Evolutionary conservation across 495 filamentous ascomycete genomes (phyloP).

Genomic region (Penicillium chermesinum): DNA sequence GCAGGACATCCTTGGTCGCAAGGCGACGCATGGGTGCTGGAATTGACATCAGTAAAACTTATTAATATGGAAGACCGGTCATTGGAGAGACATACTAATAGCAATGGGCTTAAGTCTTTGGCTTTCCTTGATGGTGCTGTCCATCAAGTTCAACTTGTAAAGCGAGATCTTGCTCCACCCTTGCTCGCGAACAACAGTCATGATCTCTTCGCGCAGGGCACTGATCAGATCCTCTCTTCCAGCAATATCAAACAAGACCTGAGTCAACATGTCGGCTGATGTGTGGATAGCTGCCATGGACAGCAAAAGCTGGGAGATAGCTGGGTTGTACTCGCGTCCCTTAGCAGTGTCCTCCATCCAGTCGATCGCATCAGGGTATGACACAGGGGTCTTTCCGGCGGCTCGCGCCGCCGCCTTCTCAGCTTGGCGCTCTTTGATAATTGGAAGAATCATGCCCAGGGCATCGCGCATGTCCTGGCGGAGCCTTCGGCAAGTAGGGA

Average conservation of each 20-base stretch:
- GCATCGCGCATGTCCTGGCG: constrained; percentile 21
- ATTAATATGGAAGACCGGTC: neutral
- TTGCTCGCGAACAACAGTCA: constrained; percentile 26
- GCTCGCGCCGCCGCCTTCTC: constrained; percentile 19
- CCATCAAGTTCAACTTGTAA: constrained; percentile 42
- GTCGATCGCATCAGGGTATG: constrained; percentile 29
- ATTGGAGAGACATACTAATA: constrained; percentile 17
- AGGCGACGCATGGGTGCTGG: constrained; percentile 26
- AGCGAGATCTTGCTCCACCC: constrained; percentile 37
- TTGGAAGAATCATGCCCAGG: no score
- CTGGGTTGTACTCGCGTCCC: constrained; percentile 12
- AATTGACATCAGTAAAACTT: neutral
- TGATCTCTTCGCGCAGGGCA: constrained; percentile 35
- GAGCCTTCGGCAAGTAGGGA: constrained; percentile 24
- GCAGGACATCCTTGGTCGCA: neutral
- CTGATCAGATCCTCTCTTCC: constrained; percentile 32
- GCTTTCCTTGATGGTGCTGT: constrained; percentile 29
- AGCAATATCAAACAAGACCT: constrained; percentile 40
- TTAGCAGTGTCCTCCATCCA: constrained; percentile 31
- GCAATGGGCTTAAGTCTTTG: constrained; percentile 23
- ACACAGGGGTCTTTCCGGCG: constrained; percentile 22
- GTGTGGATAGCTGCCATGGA: constrained; percentile 45
- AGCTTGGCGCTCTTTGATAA: constrained; percentile 32
- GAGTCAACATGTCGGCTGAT: constrained; percentile 33
- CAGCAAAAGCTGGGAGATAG: constrained; percentile 27